phyloP scores from a whole-genome alignment of 192 early-diverging fungal genomes.

The Umbelopsis sp. region DNA sequence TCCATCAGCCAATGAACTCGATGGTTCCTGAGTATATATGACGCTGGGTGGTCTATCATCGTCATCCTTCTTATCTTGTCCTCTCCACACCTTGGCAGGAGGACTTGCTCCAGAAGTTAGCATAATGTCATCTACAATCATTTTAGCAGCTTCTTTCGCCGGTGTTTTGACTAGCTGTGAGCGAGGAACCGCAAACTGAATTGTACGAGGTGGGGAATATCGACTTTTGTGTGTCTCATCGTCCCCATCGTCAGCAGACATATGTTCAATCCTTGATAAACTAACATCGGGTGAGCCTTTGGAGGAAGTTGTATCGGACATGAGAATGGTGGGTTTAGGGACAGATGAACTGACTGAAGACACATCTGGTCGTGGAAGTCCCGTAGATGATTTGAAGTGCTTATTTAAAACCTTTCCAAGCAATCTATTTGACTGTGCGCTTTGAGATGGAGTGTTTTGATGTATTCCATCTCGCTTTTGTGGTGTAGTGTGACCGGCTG shows the following conservation, averaged over 20 bases:
- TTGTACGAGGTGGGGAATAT: constrained; percentile 35
- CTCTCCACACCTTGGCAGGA: constrained; percentile 7
- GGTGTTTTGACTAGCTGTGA: constrained; percentile 32
- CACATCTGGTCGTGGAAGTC: neutral
- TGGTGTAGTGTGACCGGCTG: constrained; percentile 3
- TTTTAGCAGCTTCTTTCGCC: constrained; percentile 31
- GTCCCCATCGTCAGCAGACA: constrained; percentile 7
- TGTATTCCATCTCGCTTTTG: neutral
- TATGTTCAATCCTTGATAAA: neutral
- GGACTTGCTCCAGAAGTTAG: constrained; percentile 12
- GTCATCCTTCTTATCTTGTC: neutral
- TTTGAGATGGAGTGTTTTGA: neutral
- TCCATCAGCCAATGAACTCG: neutral
- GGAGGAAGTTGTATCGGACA: constrained; percentile 10
- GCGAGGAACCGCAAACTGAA: constrained; percentile 33
- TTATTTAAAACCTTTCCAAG: constrained; percentile 19
- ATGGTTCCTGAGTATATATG: neutral
- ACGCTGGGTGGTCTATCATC: constrained; percentile 17
- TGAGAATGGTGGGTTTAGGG: neutral
- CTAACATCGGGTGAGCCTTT: neutral
- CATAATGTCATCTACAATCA: constrained; percentile 34
- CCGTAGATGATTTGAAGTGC: neutral
- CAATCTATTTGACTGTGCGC: neutral
- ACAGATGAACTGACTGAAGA: constrained; percentile 3
- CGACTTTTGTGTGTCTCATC: neutral